These are phyloP conservation scores for Penicillium mononematosum DNA, from an alignment of 495 filamentous ascomycete genomes.

Conservation along the genomic window DNA sequence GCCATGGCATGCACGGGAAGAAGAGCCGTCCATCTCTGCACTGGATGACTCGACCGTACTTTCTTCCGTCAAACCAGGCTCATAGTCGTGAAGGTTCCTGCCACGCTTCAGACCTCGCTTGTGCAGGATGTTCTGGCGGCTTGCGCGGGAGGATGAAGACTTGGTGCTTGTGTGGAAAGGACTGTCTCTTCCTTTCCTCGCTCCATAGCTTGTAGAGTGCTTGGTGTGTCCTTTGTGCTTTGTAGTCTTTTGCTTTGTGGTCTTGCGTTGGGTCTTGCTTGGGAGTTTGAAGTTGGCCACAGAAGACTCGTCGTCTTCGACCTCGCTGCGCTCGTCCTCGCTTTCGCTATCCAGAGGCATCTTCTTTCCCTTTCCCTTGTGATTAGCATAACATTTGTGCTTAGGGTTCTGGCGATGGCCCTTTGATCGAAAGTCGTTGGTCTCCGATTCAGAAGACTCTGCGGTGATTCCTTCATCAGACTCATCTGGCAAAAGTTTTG, in stretches of 20 bases:
- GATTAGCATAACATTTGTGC: not conserved
- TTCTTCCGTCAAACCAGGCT: not conserved
- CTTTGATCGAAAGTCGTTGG: not conserved
- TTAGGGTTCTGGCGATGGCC: not conserved
- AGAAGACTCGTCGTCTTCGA: not conserved
- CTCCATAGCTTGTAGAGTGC: not conserved
- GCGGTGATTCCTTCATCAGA: too few species aligned
- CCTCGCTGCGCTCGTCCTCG: not conserved
- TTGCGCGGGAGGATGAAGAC: not conserved
- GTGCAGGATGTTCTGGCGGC: not conserved
- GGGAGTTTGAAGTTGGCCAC: not conserved
- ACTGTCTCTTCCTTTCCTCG: not conserved
- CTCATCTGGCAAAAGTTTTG: too few species aligned
- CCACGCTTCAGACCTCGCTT: not conserved
- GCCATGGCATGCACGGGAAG: not conserved
- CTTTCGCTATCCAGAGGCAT: not conserved
- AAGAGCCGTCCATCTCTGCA: not conserved
- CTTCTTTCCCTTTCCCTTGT: not conserved
- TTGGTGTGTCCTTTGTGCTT: not conserved
- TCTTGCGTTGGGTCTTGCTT: not conserved
- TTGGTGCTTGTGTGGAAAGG: not conserved
- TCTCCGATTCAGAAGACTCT: too few species aligned
- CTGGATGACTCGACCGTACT: not conserved
- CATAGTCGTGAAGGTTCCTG: not conserved
- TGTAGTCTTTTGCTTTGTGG: not conserved